phyloP scores from a whole-genome alignment of 106 monocot species.

The Platanthera guangdongensis region DNA sequence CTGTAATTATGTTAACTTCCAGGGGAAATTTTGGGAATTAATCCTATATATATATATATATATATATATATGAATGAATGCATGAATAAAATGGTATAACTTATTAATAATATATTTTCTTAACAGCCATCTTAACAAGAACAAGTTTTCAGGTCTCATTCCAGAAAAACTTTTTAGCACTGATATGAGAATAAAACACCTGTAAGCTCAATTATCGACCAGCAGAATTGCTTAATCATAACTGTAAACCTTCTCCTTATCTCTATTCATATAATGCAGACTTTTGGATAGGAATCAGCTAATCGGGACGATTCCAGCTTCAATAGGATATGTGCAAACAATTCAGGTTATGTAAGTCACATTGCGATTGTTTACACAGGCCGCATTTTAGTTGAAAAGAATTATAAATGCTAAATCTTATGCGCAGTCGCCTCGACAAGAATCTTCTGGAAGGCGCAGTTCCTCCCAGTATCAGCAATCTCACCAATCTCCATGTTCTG shows the following conservation, averaged over 20 bases:
- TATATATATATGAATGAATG: background rate
- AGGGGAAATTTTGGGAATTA: background rate
- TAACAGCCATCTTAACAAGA: constrained; percentile 38
- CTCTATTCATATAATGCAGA: constrained; percentile 4
- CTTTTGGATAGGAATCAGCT: constrained; percentile 15
- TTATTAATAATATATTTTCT: background rate
- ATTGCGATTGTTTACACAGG: background rate
- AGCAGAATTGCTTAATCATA: background rate
- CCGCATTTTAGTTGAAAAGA: background rate
- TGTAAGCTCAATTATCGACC: constrained; percentile 24
- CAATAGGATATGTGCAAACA: constrained; percentile 3
- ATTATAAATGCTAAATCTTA: background rate
- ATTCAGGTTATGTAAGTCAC: constrained; percentile 8
- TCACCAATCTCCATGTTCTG: constrained; percentile 8
- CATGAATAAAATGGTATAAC: background rate
- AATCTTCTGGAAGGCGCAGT: constrained; percentile 12
- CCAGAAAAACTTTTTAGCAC: constrained; percentile 45
- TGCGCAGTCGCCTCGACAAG: constrained; percentile 12
- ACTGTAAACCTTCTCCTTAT: background rate
- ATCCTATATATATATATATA: background rate
- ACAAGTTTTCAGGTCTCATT: constrained; percentile 31
- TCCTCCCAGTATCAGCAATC: constrained; percentile 20
- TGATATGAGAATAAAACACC: constrained; percentile 31
- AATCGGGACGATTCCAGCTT: constrained; percentile 14
- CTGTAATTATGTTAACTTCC: too few relatives aligned